Percentiles rank a stretch among this genome's conserved stretches.
Conservation (phyloP, 2,329 filamentous ascomycete genomes). For the Graphilbum fragrans region DNA sequence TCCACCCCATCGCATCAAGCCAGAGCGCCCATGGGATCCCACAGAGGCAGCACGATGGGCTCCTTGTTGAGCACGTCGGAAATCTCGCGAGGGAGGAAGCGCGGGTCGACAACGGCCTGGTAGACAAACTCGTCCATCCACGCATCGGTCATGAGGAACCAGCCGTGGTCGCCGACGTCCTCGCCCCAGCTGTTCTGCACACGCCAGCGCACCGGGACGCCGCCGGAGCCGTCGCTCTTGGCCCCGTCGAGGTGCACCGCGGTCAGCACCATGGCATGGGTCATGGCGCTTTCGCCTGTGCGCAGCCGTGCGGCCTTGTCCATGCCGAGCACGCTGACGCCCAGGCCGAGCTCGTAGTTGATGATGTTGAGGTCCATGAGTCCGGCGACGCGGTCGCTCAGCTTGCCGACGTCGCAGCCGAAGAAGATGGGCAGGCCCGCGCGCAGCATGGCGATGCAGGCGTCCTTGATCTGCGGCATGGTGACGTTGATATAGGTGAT, state of each 20-base stretch:
- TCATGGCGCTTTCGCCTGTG: conserved; percentile 72
- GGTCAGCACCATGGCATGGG: conserved; percentile 85
- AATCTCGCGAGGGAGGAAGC: conserved; percentile 52
- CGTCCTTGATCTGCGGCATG: conserved; percentile 58
- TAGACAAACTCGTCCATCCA: conserved; percentile 77
- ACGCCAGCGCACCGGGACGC: conserved; percentile 55
- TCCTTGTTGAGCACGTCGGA: conserved; percentile 58
- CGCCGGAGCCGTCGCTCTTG: conserved; percentile 40
- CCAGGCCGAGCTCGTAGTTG: conserved; percentile 77
- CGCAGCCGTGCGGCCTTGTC: conserved; percentile 63
- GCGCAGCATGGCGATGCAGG: conserved; percentile 66
- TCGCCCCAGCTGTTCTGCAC: conserved; percentile 82
- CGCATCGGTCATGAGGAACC: conserved; percentile 78
- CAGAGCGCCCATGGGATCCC: conserved; percentile 71
- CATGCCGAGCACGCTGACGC: conserved; percentile 62
- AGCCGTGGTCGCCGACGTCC: conserved; percentile 59
- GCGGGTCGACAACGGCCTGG: conserved; percentile 72
- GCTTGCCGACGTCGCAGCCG: conserved; percentile 78
- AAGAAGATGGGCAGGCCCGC: conserved; percentile 78
- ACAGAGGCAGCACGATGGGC: conserved; percentile 59
- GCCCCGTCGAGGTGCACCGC: conserved; percentile 65
- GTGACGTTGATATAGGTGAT: conserved; percentile 77
- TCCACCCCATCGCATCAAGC: no score
- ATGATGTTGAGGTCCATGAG: conserved; percentile 71
- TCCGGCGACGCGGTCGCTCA: conserved; percentile 52